A percentile compares a stretch with the other conserved stretches of the same genome.
phyloP scores from a whole-genome alignment of 306 rosid genomes.

The Spatholobus suberectus region DNA sequence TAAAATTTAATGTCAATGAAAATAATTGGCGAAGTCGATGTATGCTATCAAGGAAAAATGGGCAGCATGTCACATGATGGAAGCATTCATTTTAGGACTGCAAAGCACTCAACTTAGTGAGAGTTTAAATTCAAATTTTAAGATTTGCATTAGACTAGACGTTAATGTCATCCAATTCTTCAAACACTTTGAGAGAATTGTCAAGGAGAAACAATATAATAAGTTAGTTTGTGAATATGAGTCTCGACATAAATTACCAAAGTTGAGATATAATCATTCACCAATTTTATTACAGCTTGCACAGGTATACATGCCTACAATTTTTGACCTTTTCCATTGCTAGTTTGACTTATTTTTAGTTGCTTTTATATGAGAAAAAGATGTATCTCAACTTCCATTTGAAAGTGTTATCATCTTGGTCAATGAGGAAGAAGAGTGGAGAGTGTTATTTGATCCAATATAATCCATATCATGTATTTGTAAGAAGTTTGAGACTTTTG shows the following conservation, averaged over 20 bases:
- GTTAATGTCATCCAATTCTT: too few relatives aligned
- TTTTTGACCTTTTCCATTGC: not conserved
- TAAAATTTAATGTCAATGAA: not conserved
- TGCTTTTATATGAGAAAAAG: not conserved
- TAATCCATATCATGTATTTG: not conserved
- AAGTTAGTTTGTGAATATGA: too few relatives aligned
- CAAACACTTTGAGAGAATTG: too few relatives aligned
- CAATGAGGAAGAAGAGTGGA: not conserved
- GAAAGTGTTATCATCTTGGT: not conserved
- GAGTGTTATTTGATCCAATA: not conserved
- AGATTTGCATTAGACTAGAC: too few relatives aligned
- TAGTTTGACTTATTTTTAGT: not conserved
- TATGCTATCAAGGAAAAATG: not conserved
- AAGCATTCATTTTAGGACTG: not conserved
- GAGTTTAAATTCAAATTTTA: too few relatives aligned
- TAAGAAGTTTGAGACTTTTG: not conserved
- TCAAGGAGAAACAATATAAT: too few relatives aligned
- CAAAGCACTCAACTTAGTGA: too few relatives aligned
- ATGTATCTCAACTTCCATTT: not conserved
- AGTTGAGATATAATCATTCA: not conserved
- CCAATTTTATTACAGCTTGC: not conserved
- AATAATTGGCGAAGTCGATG: not conserved
- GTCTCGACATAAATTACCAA: not conserved
- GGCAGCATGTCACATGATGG: not conserved
- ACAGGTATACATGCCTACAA: not conserved